Evolutionary conservation across 164 flowering plant genomes (phyloP).

Genomic region (Saururus chinensis): DNA sequence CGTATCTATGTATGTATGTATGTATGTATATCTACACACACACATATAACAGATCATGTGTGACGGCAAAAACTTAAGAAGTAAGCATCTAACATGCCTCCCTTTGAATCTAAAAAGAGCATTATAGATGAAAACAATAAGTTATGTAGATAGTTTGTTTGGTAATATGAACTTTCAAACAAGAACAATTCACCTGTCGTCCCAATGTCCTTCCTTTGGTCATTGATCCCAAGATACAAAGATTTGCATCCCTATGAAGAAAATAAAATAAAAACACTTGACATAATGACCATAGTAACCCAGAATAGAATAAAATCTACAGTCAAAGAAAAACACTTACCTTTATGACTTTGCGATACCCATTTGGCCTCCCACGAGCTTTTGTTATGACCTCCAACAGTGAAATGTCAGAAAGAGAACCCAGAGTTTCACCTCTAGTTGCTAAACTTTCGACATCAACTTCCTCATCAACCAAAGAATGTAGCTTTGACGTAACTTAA

Average conservation of each 20-base stretch:
- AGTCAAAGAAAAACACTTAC: constrained; percentile 16
- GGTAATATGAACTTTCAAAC: neutral
- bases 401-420: constrained; percentile 84
- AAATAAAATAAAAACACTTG: neutral
- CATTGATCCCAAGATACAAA: constrained; percentile 68
- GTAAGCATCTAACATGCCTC: neutral
- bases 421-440: constrained; percentile 74
- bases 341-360: constrained; percentile 87
- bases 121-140: too few species aligned
- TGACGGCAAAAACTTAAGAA: too few species aligned
- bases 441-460: constrained; percentile 43
- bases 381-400: constrained; percentile 69
- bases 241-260: constrained; percentile 67
- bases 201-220: constrained; percentile 64
- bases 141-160: neutral
- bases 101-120: neutral
- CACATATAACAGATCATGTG: too few species aligned
- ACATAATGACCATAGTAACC: neutral
- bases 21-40: too few species aligned
- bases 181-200: constrained; percentile 57
- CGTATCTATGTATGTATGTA: too few species aligned
- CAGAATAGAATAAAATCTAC: too few species aligned
- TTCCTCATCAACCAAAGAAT: constrained; percentile 31
- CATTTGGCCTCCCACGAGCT: constrained; percentile 81
- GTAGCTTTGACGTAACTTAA: constrained; percentile 73